phyloP scores from a whole-genome alignment of 2,329 filamentous ascomycete genomes.

The Hypocreales sp. region DNA sequence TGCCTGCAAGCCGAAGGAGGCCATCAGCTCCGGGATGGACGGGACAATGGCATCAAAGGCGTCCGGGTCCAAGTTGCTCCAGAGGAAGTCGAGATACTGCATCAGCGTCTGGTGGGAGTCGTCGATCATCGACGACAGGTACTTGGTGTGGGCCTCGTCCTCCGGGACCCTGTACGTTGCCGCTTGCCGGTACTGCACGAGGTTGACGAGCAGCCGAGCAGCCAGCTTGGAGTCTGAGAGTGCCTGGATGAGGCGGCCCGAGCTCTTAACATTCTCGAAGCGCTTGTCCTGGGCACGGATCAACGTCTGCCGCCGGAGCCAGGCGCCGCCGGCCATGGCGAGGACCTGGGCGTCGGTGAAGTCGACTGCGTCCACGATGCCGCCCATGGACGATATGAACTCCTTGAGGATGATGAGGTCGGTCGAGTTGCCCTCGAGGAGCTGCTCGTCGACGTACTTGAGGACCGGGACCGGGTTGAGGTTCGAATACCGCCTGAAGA shows the following conservation, averaged over 20 bases:
- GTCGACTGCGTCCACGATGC: conserved; percentile 72
- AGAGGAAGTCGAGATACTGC: conserved; percentile 81
- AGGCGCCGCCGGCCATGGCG: conserved; percentile 75
- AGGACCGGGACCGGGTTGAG: conserved; percentile 76
- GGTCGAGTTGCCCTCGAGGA: conserved; percentile 69
- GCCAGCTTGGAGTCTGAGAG: conserved; percentile 66
- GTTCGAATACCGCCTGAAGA: conserved; percentile 72
- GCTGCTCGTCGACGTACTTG: conserved; percentile 76
- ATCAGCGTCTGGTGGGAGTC: conserved; percentile 74
- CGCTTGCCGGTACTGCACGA: conserved; percentile 81
- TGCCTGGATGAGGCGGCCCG: conserved; percentile 64
- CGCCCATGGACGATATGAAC: conserved; percentile 82
- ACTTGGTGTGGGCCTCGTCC: conserved; percentile 68
- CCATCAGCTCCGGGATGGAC: conserved; percentile 55
- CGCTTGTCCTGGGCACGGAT: conserved; percentile 69
- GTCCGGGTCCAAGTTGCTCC: conserved; percentile 57
- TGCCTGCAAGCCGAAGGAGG: conserved; percentile 64
- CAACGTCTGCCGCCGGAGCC: conserved; percentile 66
- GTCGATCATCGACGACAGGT: conserved; percentile 75
- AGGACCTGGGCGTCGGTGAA: conserved; percentile 80
- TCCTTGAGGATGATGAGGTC: conserved; percentile 87
- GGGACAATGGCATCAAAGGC: conserved; percentile 73
- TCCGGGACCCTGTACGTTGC: conserved; percentile 64
- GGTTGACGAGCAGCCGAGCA: conserved; percentile 70
- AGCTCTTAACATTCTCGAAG: conserved; percentile 58